phyloP scores from a whole-genome alignment of 176 grass and related monocot genomes.

The bread wheat (Triticum aestivum) region IWGSC_CS_RefSeq_v2.1 NC_057807.1:10490120-10490619 shows the following conservation, averaged over 20 bases:
- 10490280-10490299: constrained; percentile 82
- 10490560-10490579: not conserved
- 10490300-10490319: constrained; percentile 80
- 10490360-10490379: constrained; percentile 80
- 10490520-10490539: not conserved
- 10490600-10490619: not conserved
- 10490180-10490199: not conserved
- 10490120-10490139: not conserved
- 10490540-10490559: not conserved
- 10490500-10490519: not conserved
- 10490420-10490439: constrained; percentile 88
- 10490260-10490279: constrained; percentile 78
- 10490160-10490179: not conserved
- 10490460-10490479: constrained; percentile 76
- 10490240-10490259: constrained; percentile 63
- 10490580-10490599: not conserved
- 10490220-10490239: not conserved
- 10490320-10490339: constrained; percentile 77
- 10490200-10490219: not conserved
- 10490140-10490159: not conserved
- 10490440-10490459: constrained; percentile 78
- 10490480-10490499: constrained; percentile 43
- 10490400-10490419: constrained; percentile 81
- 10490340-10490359: constrained; percentile 65
- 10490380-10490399: constrained; percentile 89